Evolutionary conservation across 139 green algal genomes (phyloP), one percentile per base, ranked within the genome.

Genomic region (Chlamydomonas sp.): DNA sequence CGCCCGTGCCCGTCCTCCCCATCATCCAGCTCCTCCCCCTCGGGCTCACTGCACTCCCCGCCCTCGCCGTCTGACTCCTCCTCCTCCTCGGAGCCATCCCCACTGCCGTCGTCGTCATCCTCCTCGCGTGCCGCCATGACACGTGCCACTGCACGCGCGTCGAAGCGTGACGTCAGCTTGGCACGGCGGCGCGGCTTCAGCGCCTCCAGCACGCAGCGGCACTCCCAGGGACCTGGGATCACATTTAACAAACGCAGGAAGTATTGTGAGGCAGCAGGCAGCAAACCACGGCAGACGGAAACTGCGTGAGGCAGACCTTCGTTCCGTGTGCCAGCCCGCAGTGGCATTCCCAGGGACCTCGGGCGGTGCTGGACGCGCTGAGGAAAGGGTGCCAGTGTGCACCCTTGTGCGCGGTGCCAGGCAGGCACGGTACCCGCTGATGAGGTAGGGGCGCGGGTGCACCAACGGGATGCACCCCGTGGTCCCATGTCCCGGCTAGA

Each of bases 161-260:
- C 73, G 49, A 86, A 86, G 7, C 79, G 69, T 8, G 69, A 17
- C 59, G 79, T 49, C 68, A 86, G 81, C 69, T 79, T 69, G 3
- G 7, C 0, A 1, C 61, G 69, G 3, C n/a, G 7, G 17, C 31
- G 78, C 4, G 69, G 18, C 31, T 9, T 9, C 16, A 79, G 71
- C 17, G 74, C 64, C 69, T 86, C 81, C 59, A 86, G 16, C 20
- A 86, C 66, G 57, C 18, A 8, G 60, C 81, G 81, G 69, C 81
- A 86, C 59, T 86, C 81, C 59, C 61, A 86, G 5, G 81, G 68
- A 60, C 81, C 81, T 86, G 59, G 60, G 0, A 68, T 15, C 17
- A 82, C 64, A 9, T 12, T 16, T 9, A 12, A 9, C 64, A 69
- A 16, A 16, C 9, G 9, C 9, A 9, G 10, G 64, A 12, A 9